Conservation (phyloP, 148 eudicot species). For the Fagopyrum tataricum region DNA sequence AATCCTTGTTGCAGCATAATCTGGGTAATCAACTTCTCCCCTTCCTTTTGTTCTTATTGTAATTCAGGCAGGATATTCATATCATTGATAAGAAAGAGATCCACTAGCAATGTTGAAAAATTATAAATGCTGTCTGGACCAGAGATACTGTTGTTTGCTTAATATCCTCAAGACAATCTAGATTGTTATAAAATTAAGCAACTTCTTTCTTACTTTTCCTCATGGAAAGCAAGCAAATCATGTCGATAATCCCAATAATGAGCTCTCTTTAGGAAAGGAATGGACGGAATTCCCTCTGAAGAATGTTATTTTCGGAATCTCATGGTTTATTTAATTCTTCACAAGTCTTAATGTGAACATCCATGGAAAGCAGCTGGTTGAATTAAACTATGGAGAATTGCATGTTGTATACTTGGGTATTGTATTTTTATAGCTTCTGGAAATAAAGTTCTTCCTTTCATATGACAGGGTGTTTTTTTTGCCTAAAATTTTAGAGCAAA, state of each 20-base stretch:
- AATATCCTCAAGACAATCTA: neutral
- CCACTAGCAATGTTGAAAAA: neutral
- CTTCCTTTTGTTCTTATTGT: neutral
- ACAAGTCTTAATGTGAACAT: neutral
- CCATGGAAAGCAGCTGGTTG: neutral
- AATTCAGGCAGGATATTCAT: neutral
- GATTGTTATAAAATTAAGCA: neutral
- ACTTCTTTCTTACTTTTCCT: neutral
- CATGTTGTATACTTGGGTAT: neutral
- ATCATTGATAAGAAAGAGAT: neutral
- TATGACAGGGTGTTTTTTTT: neutral
- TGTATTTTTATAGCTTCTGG: neutral
- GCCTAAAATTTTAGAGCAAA: neutral
- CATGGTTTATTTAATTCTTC: slow-evolving; percentile 1
- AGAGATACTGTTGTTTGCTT: neutral
- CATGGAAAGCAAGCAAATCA: slow-evolving; percentile 4
- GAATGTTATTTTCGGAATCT: neutral
- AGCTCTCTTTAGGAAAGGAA: neutral
- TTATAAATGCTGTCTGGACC: slow-evolving; percentile 2
- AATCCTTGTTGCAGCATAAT: slow-evolving; percentile 88
- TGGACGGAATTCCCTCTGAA: neutral
- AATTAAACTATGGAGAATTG: neutral
- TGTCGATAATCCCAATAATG: neutral
- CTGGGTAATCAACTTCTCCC: slow-evolving; percentile 48
- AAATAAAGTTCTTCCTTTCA: neutral